phyloP scores from a whole-genome alignment of 164 flowering plant species.

The Buxus sempervirens region DNA sequence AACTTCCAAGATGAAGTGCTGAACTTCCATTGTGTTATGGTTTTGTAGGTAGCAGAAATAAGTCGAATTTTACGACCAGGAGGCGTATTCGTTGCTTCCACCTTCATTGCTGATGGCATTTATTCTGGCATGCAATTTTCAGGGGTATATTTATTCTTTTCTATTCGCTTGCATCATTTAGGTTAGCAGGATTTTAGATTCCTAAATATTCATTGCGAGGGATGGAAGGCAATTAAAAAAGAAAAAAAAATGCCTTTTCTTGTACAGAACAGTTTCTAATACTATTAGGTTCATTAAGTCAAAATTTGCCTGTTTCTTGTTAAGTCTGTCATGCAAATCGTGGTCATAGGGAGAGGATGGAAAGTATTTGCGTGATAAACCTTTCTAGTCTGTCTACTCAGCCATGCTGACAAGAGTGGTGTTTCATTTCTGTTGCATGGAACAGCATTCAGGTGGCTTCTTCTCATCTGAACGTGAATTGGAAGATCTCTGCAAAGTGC shows the following conservation, averaged over 20 bases:
- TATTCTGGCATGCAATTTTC: slow-evolving; percentile 40
- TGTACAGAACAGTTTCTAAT: too few relatives aligned
- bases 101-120: slow-evolving; percentile 63
- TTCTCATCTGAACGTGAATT: slow-evolving; percentile 66
- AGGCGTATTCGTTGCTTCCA: slow-evolving; percentile 92
- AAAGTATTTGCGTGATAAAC: too few relatives aligned
- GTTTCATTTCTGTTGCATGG: slow-evolving; percentile 33
- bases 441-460: slow-evolving; percentile 45
- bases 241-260: too few relatives aligned
- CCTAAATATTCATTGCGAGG: not conserved
- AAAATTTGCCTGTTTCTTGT: too few relatives aligned
- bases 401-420: not conserved
- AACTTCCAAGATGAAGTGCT: not conserved
- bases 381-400: too few relatives aligned
- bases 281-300: too few relatives aligned
- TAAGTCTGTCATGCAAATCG: too few relatives aligned
- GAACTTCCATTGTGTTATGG: not conserved
- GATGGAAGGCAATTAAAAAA: too few relatives aligned
- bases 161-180: not conserved
- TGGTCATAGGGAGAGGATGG: too few relatives aligned
- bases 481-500: slow-evolving; percentile 69
- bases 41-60: slow-evolving; percentile 83
- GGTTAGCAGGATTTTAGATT: too few relatives aligned
- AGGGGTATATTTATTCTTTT: slow-evolving; percentile 25
- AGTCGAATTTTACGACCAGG: slow-evolving; percentile 86